Conservation (phyloP, 1,139 yeast genomes). For the Pichia sp. region DNA sequence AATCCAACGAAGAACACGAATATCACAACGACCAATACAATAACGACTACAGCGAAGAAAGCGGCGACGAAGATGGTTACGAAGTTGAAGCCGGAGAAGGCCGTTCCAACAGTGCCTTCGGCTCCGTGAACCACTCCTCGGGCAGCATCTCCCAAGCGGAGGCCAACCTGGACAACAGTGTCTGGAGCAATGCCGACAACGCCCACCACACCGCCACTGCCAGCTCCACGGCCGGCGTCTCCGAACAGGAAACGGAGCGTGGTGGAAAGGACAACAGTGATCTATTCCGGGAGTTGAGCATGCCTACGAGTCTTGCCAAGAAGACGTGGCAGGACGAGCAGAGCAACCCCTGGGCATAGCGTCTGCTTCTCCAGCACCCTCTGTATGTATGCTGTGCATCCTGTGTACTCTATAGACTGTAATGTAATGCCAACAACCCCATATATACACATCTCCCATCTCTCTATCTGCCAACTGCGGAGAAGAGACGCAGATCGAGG, state of each 20-base stretch:
- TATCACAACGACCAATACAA: conserved; percentile 23
- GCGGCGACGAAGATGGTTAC: conserved; percentile 14
- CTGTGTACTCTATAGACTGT: background rate
- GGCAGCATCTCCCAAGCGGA: background rate
- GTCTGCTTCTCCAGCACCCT: background rate
- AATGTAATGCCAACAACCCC: background rate
- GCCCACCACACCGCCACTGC: too few species aligned
- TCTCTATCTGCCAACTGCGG: too few species aligned
- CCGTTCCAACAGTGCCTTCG: too few species aligned
- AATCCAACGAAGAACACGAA: conserved; percentile 35
- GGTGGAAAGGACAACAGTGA: conserved; percentile 35
- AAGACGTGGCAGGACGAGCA: conserved; percentile 37
- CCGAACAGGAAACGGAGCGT: background rate
- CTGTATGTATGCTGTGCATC: background rate
- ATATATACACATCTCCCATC: too few species aligned
- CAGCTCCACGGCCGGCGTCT: background rate
- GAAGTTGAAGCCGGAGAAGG: background rate
- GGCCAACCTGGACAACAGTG: background rate
- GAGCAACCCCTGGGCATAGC: conserved; percentile 33
- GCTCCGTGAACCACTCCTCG: too few species aligned
- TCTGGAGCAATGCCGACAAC: background rate
- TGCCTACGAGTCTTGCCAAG: conserved; percentile 53
- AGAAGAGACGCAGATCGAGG: too few species aligned
- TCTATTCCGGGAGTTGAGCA: conserved; percentile 47
- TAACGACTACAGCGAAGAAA: conserved; percentile 16